phyloP scores from a whole-genome alignment of 768 basidiomycete genomes.

The Mycena crocata region DNA sequence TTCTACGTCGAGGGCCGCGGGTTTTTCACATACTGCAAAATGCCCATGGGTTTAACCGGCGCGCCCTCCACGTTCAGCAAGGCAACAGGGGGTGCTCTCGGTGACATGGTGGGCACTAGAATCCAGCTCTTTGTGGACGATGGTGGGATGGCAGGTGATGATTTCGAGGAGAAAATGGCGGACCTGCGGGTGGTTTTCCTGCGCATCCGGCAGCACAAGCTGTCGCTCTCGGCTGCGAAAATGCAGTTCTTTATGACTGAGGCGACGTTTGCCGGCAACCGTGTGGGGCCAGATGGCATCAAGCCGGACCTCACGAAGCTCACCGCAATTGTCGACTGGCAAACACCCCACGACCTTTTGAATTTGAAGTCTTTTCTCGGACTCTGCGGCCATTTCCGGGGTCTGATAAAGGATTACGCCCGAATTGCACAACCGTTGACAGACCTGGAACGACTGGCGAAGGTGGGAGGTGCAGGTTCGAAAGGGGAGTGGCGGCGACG shows the following conservation, averaged over 20 bases:
- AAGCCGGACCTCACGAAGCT: constrained; percentile 50
- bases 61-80: constrained; percentile 49
- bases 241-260: constrained; percentile 48
- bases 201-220: constrained; percentile 37
- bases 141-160: constrained; percentile 44
- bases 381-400: constrained; percentile 46
- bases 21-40: constrained; percentile 45
- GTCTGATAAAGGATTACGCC: constrained; percentile 48
- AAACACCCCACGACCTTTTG: constrained; percentile 38
- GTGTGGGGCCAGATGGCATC: constrained; percentile 46
- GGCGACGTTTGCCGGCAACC: constrained; percentile 48
- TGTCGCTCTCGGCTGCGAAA: constrained; percentile 52
- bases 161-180: constrained; percentile 41
- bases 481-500: constrained; percentile 42
- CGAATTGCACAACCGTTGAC: constrained; percentile 43
- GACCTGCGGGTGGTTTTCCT: constrained; percentile 42
- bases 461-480: constrained; percentile 32
- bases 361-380: constrained; percentile 48
- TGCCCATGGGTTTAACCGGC: constrained; percentile 55
- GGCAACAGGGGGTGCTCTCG: constrained; percentile 37
- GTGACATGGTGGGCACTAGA: constrained; percentile 37
- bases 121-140: constrained; percentile 54
- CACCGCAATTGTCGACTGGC: constrained; percentile 50
- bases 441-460: constrained; percentile 39
- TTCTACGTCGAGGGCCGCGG: constrained; percentile 54